Evolutionary conservation across 2,329 filamentous ascomycete genomes (phyloP), one percentile per base, ranked within the genome.

Genomic region (Fusarium sp.): DNA sequence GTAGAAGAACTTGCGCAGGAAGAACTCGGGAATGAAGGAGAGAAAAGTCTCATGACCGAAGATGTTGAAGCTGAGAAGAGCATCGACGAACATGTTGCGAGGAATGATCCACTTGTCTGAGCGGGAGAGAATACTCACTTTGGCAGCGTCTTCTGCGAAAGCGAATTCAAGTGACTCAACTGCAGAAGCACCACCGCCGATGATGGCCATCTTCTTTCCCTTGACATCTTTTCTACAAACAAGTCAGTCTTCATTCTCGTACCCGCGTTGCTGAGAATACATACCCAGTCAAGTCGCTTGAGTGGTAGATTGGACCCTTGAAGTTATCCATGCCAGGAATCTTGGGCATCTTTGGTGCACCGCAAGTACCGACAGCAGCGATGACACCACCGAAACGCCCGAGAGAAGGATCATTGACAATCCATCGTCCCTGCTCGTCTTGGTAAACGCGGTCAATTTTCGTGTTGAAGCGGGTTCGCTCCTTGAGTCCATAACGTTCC

Each of bases 31-130:
- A 38, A 97, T 90, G 83, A 89, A 93, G 1, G 91, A 93, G 18
- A 96, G 79, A 1, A 86, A 77, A 0, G 91, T 96, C 77, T 96
- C 91, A 44, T 91, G 88, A 2, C 92, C 93, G 62, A 94, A 89
- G 52, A 96, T 86, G 77, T 97, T 97, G 72, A 93, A 81, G 4
- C 91, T 87, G 2, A 97, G 85, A 2, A 97, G 82, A 3, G 87
- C 83, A 75, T 97, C 90, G 51, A 96, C 84, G 42, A 96, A 49
- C 0, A 92, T 83, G 69, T 97, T 96, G 10, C 93, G 86, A 0
- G 93, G 93, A 53, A 95, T 94, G 66, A 96, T 92, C 92, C 92
- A 95, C 77, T 95, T 96, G 72, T 95, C 92, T 15, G 89, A 92
- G 23, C 93, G 86, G 0, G 92, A 88, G 11, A 97, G 85, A 31